A percentile compares a stretch with the other conserved stretches of the same genome.
These are phyloP conservation scores for Pleurotus cornucopiae DNA, from an alignment of 768 basidiomycete genomes.

Conservation along the genomic window DNA sequence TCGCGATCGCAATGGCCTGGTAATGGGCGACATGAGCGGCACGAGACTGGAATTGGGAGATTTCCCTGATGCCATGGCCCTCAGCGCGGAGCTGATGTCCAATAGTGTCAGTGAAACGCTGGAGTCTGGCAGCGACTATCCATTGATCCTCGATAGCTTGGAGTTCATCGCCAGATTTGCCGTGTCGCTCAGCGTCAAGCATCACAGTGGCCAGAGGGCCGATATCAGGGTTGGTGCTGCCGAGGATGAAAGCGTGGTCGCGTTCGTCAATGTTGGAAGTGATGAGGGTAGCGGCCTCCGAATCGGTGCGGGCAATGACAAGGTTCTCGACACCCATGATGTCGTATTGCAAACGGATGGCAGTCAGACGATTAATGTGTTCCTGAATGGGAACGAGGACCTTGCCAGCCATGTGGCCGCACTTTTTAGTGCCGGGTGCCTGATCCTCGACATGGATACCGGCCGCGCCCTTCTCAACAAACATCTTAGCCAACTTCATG, in stretches of 20 bases:
- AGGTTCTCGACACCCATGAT: conserved; percentile 98
- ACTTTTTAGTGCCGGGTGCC: conserved; percentile 96
- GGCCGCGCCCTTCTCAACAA: conserved; percentile 97
- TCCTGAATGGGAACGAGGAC: conserved; percentile 96
- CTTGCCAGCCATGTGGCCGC: conserved; percentile 92
- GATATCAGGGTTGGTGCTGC: conserved; percentile 73
- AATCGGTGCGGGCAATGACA: conserved; percentile 91
- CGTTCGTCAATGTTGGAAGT: conserved; percentile 94
- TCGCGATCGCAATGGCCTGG: conserved; percentile 70
- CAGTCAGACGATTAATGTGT: conserved; percentile 97
- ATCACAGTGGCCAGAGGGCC: conserved; percentile 75
- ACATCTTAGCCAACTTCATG: conserved; percentile 98
- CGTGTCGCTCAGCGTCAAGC: conserved; percentile 77
- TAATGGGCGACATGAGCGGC: conserved; percentile 66
- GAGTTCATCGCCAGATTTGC: conserved; percentile 74
- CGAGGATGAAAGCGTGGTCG: conserved; percentile 97
- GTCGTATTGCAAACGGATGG: conserved; percentile 95
- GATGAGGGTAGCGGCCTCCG: conserved; percentile 96
- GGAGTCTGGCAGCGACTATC: conserved; percentile 72
- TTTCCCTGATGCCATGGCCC: conserved; percentile 39
- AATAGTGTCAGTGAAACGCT: conserved; percentile 72
- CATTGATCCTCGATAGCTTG: conserved; percentile 90
- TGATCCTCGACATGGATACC: conserved; percentile 99
- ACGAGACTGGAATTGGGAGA: conserved; percentile 61
- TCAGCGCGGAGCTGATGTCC: conserved; percentile 63